Evolutionary conservation across 768 basidiomycete genomes (phyloP), one percentile per base, ranked within the genome.

Genomic region (Hebeloma cylindrosporum): DNA sequence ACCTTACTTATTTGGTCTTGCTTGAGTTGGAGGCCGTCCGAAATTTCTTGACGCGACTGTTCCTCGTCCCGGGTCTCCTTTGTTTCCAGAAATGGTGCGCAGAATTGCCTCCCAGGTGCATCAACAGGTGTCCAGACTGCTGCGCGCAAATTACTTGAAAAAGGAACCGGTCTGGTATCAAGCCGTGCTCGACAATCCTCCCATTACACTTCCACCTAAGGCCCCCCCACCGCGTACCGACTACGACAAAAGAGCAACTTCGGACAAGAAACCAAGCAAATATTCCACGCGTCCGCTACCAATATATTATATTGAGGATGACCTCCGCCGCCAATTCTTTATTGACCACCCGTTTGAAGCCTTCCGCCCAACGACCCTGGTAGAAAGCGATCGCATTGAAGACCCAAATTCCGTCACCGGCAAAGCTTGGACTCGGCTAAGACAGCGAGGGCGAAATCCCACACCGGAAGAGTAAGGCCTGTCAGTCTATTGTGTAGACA

Each of bases 311-410:
- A 47, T 87, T 29, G 92, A 95, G 60, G 96, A 99, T 63, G 73
- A 78, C 50, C 71, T 98, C 46, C 82, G 96, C 26, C 74, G 81
- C 43, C 89, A 90, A 62, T 98, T 99, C 74, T 98, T 94, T 72
- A 73, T 74, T 30, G 96, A 99, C 70, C 94, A 96, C 62, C 93
- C 96, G 5, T 96, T 96, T 60, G 94, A 99, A 68, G 86, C 92
- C 2, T 88, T 94, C 66, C 75, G 94, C 31, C 82, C 92, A 2
- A 72, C 74, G 7, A 82, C 78, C 8, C 62, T 99, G 40, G 79
- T 89, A 0, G 96, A 99, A 67, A 74, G 73, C 11, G 80, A 71
- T 14, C 63, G 61, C 13, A 71, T 89, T 38, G 73, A 77, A 58
- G 67, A 73, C 14, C 70, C 77, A 31, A 79, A 85, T 56, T 73